A percentile compares a stretch with the other conserved stretches of the same genome.
Evolutionary conservation across 2,329 filamentous ascomycete species (phyloP).

Genomic region (Septoria linicola): DNA sequence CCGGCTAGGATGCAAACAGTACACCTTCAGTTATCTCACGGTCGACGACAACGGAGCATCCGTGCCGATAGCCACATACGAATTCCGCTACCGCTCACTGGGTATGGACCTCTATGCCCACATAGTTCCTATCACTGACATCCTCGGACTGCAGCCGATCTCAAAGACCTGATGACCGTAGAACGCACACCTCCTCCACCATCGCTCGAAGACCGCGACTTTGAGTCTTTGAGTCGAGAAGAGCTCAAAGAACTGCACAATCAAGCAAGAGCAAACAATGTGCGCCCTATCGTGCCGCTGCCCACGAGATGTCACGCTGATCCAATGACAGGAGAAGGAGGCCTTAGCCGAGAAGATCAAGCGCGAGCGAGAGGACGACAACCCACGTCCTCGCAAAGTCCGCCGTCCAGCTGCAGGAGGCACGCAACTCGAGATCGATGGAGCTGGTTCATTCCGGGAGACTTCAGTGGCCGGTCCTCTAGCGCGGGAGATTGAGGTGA

Average conservation of each 20-base stretch:
- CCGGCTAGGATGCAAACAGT: neutral
- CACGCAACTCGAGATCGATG: neutral
- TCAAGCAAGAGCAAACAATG: neutral
- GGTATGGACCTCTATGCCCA: constrained; percentile 11
- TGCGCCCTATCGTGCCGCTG: neutral
- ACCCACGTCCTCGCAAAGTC: constrained; percentile 7
- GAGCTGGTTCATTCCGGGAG: neutral
- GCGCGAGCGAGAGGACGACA: constrained; percentile 19
- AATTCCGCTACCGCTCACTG: constrained; percentile 27
- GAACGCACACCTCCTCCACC: constrained; percentile 26
- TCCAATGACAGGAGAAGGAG: neutral
- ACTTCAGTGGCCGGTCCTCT: neutral
- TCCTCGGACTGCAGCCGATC: constrained; percentile 14
- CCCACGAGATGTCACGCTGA: neutral
- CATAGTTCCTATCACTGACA: neutral
- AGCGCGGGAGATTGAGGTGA: too few relatives aligned
- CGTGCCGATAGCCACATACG: constrained; percentile 16
- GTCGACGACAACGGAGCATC: neutral
- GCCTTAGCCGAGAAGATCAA: constrained; percentile 19
- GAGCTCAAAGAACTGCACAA: constrained; percentile 7
- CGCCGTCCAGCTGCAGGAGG: neutral
- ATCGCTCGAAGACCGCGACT: constrained; percentile 20
- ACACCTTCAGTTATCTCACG: neutral
- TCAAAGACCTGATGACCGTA: constrained; percentile 28
- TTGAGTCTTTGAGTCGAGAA: neutral